phyloP scores from a whole-genome alignment of 495 filamentous ascomycete genomes.

The Amniculicola lignicola region DNA sequence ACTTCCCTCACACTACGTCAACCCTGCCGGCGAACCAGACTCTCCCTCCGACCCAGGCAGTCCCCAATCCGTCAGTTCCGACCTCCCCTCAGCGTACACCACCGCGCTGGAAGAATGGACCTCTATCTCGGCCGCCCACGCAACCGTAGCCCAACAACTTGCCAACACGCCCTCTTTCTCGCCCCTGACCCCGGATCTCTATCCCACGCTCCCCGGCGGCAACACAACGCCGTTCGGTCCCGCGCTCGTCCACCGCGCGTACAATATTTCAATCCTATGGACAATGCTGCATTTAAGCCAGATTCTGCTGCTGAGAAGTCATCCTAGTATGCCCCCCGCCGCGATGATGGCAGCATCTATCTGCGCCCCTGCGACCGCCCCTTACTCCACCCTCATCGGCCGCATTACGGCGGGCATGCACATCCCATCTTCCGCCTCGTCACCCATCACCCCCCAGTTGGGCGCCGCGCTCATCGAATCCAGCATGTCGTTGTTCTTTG shows the following conservation, averaged over 20 bases:
- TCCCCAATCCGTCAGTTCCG: slow-evolving; percentile 42
- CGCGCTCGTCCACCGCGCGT: slow-evolving; percentile 77
- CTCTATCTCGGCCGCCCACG: slow-evolving; percentile 66
- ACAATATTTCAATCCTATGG: slow-evolving; percentile 81
- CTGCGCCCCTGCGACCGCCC: slow-evolving; percentile 63
- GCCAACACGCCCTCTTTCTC: slow-evolving; percentile 64
- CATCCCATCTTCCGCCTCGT: slow-evolving; percentile 23
- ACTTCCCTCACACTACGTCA: slow-evolving; percentile 57
- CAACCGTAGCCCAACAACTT: slow-evolving; percentile 60
- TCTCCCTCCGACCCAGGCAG: slow-evolving; percentile 4
- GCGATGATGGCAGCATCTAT: slow-evolving; percentile 80
- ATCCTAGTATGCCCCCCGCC: slow-evolving; percentile 88
- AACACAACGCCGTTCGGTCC: slow-evolving; percentile 71
- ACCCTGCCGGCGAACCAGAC: slow-evolving; percentile 4
- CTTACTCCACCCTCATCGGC: slow-evolving; percentile 70
- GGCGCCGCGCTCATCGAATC: slow-evolving; percentile 78
- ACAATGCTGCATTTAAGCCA: slow-evolving; percentile 77
- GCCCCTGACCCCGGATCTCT: slow-evolving; percentile 70
- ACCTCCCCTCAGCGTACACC: slow-evolving; percentile 59
- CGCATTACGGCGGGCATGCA: slow-evolving; percentile 76
- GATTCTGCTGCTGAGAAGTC: slow-evolving; percentile 71
- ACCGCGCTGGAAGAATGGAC: slow-evolving; percentile 80
- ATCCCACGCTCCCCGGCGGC: slow-evolving; percentile 48
- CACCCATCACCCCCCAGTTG: slow-evolving; percentile 67
- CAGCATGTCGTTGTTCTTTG: slow-evolving; percentile 77